Conservation (phyloP, 2,329 filamentous ascomycete genomes). For the Cladosporium sp. region DNA sequence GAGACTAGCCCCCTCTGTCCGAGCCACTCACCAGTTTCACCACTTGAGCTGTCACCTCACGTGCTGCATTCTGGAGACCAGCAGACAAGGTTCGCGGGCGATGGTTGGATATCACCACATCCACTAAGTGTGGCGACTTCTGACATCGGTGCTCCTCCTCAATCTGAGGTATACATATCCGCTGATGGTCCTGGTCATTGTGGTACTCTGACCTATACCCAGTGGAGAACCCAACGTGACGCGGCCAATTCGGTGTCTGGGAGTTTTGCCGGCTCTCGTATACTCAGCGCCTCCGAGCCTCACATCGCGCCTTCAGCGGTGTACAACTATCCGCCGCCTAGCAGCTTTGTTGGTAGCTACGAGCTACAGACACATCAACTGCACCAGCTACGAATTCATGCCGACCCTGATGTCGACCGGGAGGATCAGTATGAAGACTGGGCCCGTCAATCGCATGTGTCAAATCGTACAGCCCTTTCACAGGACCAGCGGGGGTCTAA, state of each 20-base stretch:
- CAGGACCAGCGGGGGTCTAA: not conserved
- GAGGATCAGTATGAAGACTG: not conserved
- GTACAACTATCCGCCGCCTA: constrained; percentile 4
- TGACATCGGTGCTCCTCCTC: constrained; percentile 24
- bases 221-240: constrained; percentile 25
- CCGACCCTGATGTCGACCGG: not conserved
- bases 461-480: not conserved
- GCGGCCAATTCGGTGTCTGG: not conserved
- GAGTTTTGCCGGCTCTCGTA: constrained; percentile 4
- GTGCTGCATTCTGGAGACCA: not conserved
- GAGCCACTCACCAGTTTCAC: not conserved
- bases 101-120: constrained; percentile 38
- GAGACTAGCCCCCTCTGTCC: not conserved
- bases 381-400: not conserved
- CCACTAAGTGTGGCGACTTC: constrained; percentile 30
- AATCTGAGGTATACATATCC: constrained; percentile 28
- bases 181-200: constrained; percentile 20
- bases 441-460: not conserved
- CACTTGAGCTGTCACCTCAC: not conserved
- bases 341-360: constrained; percentile 3
- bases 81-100: constrained; percentile 33
- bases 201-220: constrained; percentile 31
- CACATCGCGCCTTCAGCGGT: not conserved
- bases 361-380: not conserved
- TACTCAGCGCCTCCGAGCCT: not conserved